A percentile compares a stretch with the other conserved stretches of the same genome.
Conservation (phyloP, 2,329 filamentous ascomycete genomes). For the Cyanodermella asteris region DNA sequence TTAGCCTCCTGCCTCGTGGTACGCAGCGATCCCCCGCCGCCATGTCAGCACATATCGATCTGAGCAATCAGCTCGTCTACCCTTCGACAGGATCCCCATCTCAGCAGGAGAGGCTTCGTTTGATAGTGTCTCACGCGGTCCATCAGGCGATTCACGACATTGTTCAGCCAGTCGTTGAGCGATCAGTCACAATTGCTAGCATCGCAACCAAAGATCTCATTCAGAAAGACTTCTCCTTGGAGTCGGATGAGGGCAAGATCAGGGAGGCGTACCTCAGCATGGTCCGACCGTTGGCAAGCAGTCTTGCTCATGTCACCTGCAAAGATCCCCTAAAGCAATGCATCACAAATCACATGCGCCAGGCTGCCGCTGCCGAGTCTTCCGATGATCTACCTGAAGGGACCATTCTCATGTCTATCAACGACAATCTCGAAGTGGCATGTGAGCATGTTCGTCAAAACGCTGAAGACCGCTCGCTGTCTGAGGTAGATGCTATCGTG, state of each 20-base stretch:
- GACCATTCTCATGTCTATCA: constrained; percentile 94
- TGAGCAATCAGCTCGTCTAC: constrained; percentile 57
- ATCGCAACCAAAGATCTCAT: constrained; percentile 93
- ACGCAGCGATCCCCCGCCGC: constrained; percentile 52
- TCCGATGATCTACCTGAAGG: constrained; percentile 65
- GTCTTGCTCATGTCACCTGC: constrained; percentile 86
- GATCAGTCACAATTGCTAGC: constrained; percentile 91
- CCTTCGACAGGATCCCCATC: constrained; percentile 62
- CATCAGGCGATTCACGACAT: constrained; percentile 86
- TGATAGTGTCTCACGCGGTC: constrained; percentile 67
- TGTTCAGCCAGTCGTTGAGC: constrained; percentile 88
- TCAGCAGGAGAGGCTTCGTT: constrained; percentile 40
- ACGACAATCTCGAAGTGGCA: constrained; percentile 84
- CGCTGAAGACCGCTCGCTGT: constrained; percentile 76
- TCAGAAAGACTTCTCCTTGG: constrained; percentile 86
- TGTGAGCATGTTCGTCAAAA: constrained; percentile 90
- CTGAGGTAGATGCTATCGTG: constrained; percentile 88
- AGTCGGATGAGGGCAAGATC: constrained; percentile 70
- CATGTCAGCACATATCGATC: constrained; percentile 63
- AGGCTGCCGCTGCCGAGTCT: constrained; percentile 45
- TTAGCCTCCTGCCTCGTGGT: constrained; percentile 57
- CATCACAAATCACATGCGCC: constrained; percentile 92
- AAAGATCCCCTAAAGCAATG: constrained; percentile 93
- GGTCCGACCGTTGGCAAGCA: constrained; percentile 85
- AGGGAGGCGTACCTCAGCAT: constrained; percentile 75